phyloP scores from a whole-genome alignment of 75 land plant genomes.

The Cunninghamia lanceolata region DNA sequence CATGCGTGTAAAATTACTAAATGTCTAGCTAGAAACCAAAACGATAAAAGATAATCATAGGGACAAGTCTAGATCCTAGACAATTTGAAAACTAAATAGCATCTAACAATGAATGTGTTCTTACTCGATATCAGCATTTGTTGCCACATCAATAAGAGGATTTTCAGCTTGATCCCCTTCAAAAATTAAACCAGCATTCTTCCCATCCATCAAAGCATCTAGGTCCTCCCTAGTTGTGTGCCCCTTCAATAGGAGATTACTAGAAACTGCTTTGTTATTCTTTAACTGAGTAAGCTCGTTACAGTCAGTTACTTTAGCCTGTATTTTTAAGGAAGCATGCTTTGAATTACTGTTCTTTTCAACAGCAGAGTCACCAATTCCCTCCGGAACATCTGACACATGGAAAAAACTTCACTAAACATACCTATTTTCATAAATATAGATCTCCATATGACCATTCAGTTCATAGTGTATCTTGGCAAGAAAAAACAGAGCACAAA shows the following conservation, averaged over 20 bases:
- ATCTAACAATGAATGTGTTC: background rate
- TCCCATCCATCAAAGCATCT: background rate
- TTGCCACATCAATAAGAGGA: background rate
- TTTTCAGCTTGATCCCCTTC: background rate
- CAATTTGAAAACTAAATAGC: background rate
- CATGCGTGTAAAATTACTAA: background rate
- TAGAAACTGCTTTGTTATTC: background rate
- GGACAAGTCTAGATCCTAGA: background rate
- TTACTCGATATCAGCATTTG: conserved; percentile 2
- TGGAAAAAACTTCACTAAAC: background rate
- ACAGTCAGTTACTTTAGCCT: background rate
- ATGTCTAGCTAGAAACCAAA: background rate
- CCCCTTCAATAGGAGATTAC: background rate
- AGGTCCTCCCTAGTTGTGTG: background rate
- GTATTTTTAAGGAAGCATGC: conserved; percentile 6
- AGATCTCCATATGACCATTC: background rate
- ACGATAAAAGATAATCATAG: background rate
- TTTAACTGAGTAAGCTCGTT: background rate
- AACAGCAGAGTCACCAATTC: conserved; percentile 10
- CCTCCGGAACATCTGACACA: conserved; percentile 5
- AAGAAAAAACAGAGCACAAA: background rate
- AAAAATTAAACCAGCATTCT: conserved; percentile 1
- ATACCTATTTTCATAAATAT: conserved; percentile 6
- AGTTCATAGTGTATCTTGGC: background rate
- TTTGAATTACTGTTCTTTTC: conserved; percentile 12